Evolutionary conservation across 495 filamentous ascomycete genomes (phyloP).

Genomic region (Terfezia boudieri): DNA sequence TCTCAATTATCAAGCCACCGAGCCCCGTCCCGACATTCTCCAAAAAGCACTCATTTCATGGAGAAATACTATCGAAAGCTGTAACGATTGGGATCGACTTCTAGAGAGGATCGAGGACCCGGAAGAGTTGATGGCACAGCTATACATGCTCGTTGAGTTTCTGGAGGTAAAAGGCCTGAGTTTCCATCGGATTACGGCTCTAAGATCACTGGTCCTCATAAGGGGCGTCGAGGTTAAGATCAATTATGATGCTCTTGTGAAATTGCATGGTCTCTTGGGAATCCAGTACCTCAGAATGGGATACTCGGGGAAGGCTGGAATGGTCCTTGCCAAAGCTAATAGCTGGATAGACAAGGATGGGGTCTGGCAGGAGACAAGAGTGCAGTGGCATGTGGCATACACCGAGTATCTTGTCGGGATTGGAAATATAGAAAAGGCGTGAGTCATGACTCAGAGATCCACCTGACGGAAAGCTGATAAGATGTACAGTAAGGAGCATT

Average conservation of each 20-base stretch:
- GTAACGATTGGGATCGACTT: constrained; percentile 12
- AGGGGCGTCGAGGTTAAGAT: constrained; percentile 31
- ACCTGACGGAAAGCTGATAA: not conserved
- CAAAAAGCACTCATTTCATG: constrained; percentile 8
- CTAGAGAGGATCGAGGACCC: constrained; percentile 12
- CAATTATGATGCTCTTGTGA: constrained; percentile 32
- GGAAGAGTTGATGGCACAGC: constrained; percentile 14
- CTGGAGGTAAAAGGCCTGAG: constrained; percentile 47
- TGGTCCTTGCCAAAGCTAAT: constrained; percentile 37
- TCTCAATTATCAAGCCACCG: constrained; percentile 8
- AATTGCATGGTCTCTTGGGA: constrained; percentile 37
- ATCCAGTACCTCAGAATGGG: constrained; percentile 57
- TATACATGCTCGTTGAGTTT: constrained; percentile 48
- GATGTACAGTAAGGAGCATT: constrained; percentile 12
- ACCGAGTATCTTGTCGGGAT: constrained; percentile 52
- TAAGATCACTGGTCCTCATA: constrained; percentile 29
- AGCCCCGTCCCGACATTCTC: constrained; percentile 4
- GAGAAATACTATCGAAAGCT: constrained; percentile 20
- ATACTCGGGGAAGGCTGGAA: constrained; percentile 48
- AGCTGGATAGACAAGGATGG: constrained; percentile 23
- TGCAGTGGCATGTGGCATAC: constrained; percentile 44
- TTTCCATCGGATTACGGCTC: constrained; percentile 23
- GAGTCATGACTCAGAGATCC: not conserved
- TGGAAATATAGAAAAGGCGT: constrained; percentile 38
- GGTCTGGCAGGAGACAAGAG: constrained; percentile 23